These are phyloP conservation scores for Lachnellula subtilissima DNA, from an alignment of 2,329 filamentous ascomycete species.

Conservation along the genomic window DNA sequence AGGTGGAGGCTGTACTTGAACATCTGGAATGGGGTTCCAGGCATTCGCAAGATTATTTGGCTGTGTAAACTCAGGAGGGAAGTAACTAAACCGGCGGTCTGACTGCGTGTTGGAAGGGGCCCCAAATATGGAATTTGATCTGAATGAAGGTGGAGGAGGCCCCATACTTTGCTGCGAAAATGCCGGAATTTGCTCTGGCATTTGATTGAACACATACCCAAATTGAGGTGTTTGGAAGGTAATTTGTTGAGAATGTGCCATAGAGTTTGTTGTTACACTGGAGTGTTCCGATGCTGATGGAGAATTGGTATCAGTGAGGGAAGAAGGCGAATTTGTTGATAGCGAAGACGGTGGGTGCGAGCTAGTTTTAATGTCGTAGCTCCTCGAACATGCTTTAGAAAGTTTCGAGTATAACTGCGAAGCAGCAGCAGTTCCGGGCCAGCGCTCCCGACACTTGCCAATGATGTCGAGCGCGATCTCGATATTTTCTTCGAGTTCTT, in stretches of 20 bases:
- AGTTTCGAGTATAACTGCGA: slow-evolving; percentile 83
- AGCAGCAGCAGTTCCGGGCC: slow-evolving; percentile 85
- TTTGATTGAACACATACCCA: slow-evolving; percentile 53
- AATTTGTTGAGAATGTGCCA: slow-evolving; percentile 39
- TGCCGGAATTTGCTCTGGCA: slow-evolving; percentile 40
- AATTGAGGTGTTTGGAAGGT: slow-evolving; percentile 45
- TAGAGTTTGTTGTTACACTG: slow-evolving; percentile 32
- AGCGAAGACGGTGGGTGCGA: slow-evolving; percentile 45
- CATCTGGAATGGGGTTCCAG: slow-evolving; percentile 23
- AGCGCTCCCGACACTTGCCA: slow-evolving; percentile 74
- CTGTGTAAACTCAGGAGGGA: slow-evolving; percentile 50
- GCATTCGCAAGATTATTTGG: slow-evolving; percentile 24
- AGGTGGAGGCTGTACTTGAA: slow-evolving; percentile 6
- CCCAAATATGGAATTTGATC: slow-evolving; percentile 63
- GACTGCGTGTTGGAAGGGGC: slow-evolving; percentile 49
- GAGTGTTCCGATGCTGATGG: slow-evolving; percentile 41
- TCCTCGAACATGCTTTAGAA: slow-evolving; percentile 78
- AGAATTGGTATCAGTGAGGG: slow-evolving; percentile 40
- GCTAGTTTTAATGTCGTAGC: slow-evolving; percentile 62
- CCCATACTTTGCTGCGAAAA: slow-evolving; percentile 23
- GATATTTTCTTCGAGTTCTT: slow-evolving; percentile 73
- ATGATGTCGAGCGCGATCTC: slow-evolving; percentile 73
- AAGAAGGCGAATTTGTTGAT: slow-evolving; percentile 38
- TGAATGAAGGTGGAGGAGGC: slow-evolving; percentile 46
- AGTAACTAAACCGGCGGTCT: slow-evolving; percentile 58